phyloP scores from a whole-genome alignment of 1,284 basidiomycete species.

The Stygiomarasmius scandens region DNA sequence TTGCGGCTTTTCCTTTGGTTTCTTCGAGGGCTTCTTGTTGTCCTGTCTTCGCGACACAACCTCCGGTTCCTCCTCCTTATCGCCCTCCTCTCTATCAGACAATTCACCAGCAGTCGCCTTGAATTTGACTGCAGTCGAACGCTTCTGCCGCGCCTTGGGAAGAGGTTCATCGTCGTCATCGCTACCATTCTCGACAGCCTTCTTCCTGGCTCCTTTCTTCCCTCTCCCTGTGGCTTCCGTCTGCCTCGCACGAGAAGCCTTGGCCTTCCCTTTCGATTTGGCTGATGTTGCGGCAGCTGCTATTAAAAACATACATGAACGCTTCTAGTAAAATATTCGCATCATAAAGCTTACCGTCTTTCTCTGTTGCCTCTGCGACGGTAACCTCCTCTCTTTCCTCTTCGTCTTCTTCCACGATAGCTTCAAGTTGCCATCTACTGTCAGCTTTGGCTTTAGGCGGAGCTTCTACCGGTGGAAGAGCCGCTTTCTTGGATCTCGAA shows the following conservation, averaged over 20 bases:
- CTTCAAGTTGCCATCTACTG: neutral
- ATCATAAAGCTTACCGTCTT: neutral
- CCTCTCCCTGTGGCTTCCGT: neutral
- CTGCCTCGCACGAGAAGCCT: neutral
- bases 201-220: neutral
- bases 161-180: neutral
- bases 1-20: no score
- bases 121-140: neutral
- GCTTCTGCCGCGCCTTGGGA: neutral
- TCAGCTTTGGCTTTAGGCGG: neutral
- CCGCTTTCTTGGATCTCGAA: neutral
- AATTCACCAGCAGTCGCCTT: neutral
- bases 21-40: no score
- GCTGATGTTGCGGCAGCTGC: neutral
- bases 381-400: neutral
- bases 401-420: neutral
- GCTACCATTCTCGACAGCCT: neutral
- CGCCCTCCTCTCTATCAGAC: neutral
- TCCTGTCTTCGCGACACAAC: neutral
- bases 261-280: neutral
- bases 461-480: neutral
- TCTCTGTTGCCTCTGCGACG: neutral
- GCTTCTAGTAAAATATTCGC: neutral
- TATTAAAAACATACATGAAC: neutral
- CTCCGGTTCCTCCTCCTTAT: neutral